phyloP scores from a whole-genome alignment of 768 basidiomycete species.

The Zangia roseola region DNA sequence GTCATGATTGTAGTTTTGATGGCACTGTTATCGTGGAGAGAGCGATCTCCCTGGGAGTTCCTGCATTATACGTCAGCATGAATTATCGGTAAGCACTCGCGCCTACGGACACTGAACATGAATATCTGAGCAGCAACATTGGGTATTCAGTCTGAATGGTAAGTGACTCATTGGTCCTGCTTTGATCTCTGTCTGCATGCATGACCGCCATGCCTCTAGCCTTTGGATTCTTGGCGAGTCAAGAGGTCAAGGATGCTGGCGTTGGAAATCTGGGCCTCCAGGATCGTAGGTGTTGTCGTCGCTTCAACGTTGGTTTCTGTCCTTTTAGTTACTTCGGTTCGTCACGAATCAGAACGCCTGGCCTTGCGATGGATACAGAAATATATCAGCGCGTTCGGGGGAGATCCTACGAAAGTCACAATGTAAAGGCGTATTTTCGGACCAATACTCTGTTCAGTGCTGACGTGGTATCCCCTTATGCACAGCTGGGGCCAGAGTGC shows the following conservation, averaged over 20 bases:
- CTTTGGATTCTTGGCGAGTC: constrained; percentile 41
- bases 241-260: constrained; percentile 36
- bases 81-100: constrained; percentile 36
- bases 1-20: constrained; percentile 1
- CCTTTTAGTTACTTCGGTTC: background rate
- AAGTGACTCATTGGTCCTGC: background rate
- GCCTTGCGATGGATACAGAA: constrained; percentile 56
- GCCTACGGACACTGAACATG: background rate
- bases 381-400: constrained; percentile 58
- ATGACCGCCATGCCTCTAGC: constrained; percentile 8
- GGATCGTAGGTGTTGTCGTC: constrained; percentile 35
- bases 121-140: background rate
- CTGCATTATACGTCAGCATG: constrained; percentile 39
- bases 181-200: background rate
- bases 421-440: constrained; percentile 16
- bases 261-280: constrained; percentile 48
- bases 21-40: constrained; percentile 31
- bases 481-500: constrained; percentile 36
- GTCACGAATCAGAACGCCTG: constrained; percentile 25
- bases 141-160: constrained; percentile 10
- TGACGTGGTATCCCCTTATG: background rate
- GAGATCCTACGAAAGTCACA: no score
- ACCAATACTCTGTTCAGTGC: background rate
- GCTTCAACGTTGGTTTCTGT: background rate
- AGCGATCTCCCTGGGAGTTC: constrained; percentile 30